These are phyloP conservation scores for Fusarium beomiforme DNA, from an alignment of 2,329 filamentous ascomycete genomes.

Conservation along the genomic window DNA sequence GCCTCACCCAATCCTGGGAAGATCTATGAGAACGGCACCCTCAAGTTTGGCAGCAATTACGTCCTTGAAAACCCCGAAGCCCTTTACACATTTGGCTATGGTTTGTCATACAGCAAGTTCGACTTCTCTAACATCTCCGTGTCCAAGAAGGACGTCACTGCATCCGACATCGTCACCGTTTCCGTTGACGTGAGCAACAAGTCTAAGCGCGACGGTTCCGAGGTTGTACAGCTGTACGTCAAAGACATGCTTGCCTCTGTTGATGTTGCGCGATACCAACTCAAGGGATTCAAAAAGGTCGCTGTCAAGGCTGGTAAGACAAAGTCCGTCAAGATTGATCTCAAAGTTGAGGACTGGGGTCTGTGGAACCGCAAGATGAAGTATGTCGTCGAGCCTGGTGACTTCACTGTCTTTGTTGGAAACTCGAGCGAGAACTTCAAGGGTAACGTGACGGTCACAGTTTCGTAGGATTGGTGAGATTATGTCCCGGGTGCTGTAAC, in stretches of 20 bases:
- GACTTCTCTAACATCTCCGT: conserved; percentile 64
- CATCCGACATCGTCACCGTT: conserved; percentile 65
- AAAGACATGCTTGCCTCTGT: conserved; percentile 70
- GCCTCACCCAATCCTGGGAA: conserved; percentile 62
- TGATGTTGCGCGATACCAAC: conserved; percentile 70
- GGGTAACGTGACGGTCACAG: conserved; percentile 65
- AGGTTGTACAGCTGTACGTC: conserved; percentile 76
- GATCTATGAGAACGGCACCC: conserved; percentile 65
- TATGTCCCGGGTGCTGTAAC: neutral
- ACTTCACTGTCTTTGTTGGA: conserved; percentile 72
- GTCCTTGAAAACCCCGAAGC: conserved; percentile 68
- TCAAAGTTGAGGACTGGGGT: conserved; percentile 66
- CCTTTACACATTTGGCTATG: conserved; percentile 73
- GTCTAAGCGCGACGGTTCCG: conserved; percentile 65
- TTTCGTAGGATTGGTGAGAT: conserved; percentile 42
- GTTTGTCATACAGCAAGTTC: conserved; percentile 72
- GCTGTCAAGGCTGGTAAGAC: conserved; percentile 68
- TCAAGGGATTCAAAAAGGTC: conserved; percentile 76
- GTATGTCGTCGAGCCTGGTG: conserved; percentile 78
- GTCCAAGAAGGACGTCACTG: conserved; percentile 57
- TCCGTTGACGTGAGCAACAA: conserved; percentile 71
- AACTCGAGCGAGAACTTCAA: conserved; percentile 66
- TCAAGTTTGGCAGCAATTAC: conserved; percentile 73
- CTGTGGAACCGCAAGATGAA: conserved; percentile 71
- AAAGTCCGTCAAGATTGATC: conserved; percentile 59